These are phyloP conservation scores for Hyparrhenia diplandra DNA, from an alignment of 176 grass and related monocot genomes.

Conservation along the genomic window DNA sequence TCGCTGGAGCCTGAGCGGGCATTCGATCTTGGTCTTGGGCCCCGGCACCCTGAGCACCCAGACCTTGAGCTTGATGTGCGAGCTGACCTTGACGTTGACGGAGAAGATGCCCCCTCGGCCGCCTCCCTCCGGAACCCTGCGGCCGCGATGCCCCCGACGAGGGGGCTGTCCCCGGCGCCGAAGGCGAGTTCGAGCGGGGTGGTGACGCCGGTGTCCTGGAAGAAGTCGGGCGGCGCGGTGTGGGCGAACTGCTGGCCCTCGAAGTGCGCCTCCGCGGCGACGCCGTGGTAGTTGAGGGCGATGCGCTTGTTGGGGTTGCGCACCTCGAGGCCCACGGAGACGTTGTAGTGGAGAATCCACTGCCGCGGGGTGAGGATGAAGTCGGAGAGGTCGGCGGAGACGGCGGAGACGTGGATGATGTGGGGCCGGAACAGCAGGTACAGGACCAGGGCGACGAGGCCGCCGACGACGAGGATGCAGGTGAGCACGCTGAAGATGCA, in stretches of 20 bases:
- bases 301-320: conserved; percentile 29
- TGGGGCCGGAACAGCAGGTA: conserved; percentile 44
- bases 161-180: conserved; percentile 1
- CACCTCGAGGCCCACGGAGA: not conserved
- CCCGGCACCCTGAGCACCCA: conserved; percentile 21
- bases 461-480: conserved; percentile 20
- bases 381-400: conserved; percentile 9
- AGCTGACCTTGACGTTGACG: conserved; percentile 10
- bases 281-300: conserved; percentile 28
- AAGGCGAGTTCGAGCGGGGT: not conserved
- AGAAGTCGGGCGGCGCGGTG: conserved; percentile 13
- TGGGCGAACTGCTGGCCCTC: conserved; percentile 22
- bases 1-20: conserved; percentile 22
- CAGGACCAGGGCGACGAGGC: conserved; percentile 1
- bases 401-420: conserved; percentile 20
- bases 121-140: conserved; percentile 33
- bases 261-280: conserved; percentile 27
- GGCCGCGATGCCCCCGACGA: conserved; percentile 21
- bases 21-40: conserved; percentile 19
- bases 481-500: conserved; percentile 12
- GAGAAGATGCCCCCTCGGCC: conserved; percentile 7
- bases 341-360: conserved; percentile 43
- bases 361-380: conserved; percentile 16
- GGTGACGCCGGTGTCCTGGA: conserved; percentile 5
- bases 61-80: conserved; percentile 16